Percentiles rank a stretch among this genome's conserved stretches.
These are phyloP conservation scores for Pistacia vera DNA, from an alignment of 345 rosid genomes.

Conservation along the genomic window DNA sequence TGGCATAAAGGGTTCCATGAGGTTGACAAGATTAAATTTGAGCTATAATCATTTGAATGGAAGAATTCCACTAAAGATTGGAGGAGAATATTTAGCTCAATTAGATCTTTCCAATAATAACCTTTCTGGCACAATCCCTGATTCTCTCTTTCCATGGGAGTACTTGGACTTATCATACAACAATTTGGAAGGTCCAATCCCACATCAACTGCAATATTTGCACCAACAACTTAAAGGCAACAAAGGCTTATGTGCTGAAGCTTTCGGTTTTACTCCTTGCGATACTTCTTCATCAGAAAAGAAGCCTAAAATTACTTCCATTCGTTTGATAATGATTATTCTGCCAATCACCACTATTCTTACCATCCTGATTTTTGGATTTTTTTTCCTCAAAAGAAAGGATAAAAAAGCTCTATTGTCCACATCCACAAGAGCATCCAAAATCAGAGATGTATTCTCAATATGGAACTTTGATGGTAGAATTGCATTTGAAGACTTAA, in stretches of 20 bases:
- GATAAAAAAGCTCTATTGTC: not conserved
- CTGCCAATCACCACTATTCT: no score
- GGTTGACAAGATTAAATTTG: no score
- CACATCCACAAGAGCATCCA: not conserved
- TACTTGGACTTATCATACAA: not conserved
- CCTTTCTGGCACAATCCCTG: not conserved
- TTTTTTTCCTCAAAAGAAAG: not conserved
- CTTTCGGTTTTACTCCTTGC: not conserved
- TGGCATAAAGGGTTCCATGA: no score
- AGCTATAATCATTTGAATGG: no score
- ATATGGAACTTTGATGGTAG: constrained; percentile 15
- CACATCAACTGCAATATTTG: accelerated
- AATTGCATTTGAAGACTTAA: constrained; percentile 18
- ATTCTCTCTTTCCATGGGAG: not conserved
- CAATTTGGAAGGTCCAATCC: not conserved
- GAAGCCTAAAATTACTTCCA: no score
- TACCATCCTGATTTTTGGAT: not conserved
- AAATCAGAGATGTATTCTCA: constrained; percentile 7
- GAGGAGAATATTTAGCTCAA: no score
- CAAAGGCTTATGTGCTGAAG: not conserved
- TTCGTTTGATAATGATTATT: no score
- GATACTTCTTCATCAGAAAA: not conserved
- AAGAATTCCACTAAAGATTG: no score
- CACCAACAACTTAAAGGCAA: not conserved
- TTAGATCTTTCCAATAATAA: not conserved